These are phyloP conservation scores for Termitomyces sp. DNA, from an alignment of 768 basidiomycete genomes.

Conservation along the genomic window DNA sequence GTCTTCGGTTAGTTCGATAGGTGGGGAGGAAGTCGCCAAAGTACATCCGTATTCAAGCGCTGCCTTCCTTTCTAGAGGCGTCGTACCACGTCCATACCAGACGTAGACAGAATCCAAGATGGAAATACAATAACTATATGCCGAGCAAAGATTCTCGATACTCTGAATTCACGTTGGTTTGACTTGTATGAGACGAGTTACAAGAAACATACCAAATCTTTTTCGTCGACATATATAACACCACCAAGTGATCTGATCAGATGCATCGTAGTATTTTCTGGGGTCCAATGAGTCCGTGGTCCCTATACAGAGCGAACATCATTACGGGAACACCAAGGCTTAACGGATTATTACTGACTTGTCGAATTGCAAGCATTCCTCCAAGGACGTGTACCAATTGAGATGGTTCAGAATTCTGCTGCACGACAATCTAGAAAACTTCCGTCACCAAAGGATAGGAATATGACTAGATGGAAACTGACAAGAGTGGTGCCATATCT, in stretches of 20 bases:
- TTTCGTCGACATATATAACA: constrained; percentile 63
- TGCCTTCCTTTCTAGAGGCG: constrained; percentile 51
- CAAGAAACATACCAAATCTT: constrained; percentile 53
- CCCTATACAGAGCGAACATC: constrained; percentile 42
- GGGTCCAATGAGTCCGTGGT: constrained; percentile 66
- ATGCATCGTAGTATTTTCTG: constrained; percentile 84
- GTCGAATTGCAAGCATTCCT: constrained; percentile 68
- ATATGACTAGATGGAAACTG: constrained; percentile 20
- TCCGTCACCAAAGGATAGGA: not conserved
- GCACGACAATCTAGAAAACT: constrained; percentile 35
- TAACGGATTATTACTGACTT: constrained; percentile 41
- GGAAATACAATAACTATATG: constrained; percentile 77
- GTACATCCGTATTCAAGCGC: constrained; percentile 58
- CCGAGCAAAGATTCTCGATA: constrained; percentile 73
- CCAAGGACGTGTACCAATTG: constrained; percentile 65
- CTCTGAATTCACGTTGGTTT: constrained; percentile 30
- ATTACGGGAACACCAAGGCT: not conserved
- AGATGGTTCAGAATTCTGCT: constrained; percentile 61
- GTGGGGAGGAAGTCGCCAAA: constrained; percentile 34
- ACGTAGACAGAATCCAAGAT: constrained; percentile 70
- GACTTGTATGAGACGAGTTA: constrained; percentile 1
- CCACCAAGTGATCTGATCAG: constrained; percentile 51
- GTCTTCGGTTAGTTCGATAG: constrained; percentile 63
- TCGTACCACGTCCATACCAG: constrained; percentile 79
- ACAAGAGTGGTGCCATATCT: constrained; percentile 70